Evolutionary conservation across 1,284 basidiomycete genomes (phyloP), one percentile per base, ranked within the genome.

Genomic region (Malassezia globosa): DNA sequence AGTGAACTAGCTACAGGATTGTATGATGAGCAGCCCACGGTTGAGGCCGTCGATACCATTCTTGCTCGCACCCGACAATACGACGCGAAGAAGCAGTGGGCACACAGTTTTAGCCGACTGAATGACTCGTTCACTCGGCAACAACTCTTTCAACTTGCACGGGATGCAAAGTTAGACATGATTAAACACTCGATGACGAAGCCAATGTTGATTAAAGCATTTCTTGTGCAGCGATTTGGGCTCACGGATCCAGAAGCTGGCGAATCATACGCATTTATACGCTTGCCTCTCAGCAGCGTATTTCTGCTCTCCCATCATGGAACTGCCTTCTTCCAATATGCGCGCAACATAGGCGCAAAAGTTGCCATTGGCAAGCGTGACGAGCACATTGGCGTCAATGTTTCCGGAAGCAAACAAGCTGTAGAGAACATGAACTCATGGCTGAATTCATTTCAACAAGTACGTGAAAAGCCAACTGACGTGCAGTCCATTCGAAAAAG

Each of bases 61-160:
- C 18, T 19, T 3, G 36, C 46, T 31, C 29, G 16, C 11, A 24
- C 16, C 23, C 29, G 25, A 31, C 27, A 8, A 35, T 36, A 14
- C 21, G 29, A 5, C 7, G 35, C 29, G 11, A 31, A 31, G 16
- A 31, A 31, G 16, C 11, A 13, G 11, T 27, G 41, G 41, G 11
- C 29, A 3, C 29, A 31, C 14, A 35, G 29, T 2, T 43, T 10
- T 19, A 24, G 23, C 14, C 27, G 41, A 14, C 16, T 52, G 3
- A 35, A 18, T n/a, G 40, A 27, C 14, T 42, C 50, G 13, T 52
- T 52, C n/a, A 47, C 50, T 5, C 44, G 44, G 7, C 33, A 37
- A 3, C 50, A 52, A 36, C 50, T 52, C 5, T 42, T 35, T 23
- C 11, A 31, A 16, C 50, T 52, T 14, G 44, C 50, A 5, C 27